phyloP scores from a whole-genome alignment of 2,329 filamentous ascomycete genomes.

The Colletotrichum aenigma region DNA sequence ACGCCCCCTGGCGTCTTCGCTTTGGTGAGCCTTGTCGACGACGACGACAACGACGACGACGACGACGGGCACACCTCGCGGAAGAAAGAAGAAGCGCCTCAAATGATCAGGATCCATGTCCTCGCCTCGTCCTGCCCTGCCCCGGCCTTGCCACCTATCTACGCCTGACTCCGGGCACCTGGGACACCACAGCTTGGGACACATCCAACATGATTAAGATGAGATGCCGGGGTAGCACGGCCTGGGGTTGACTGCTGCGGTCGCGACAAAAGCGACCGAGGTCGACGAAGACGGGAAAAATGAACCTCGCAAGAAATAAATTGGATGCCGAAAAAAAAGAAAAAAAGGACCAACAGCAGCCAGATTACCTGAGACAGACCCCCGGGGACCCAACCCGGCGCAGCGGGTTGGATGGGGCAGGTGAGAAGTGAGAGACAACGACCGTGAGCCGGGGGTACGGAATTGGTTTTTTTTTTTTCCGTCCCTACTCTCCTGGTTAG shows the following conservation, averaged over 20 bases:
- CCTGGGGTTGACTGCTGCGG: not conserved
- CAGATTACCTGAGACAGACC: not conserved
- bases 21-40: not conserved
- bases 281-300: not conserved
- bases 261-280: constrained; percentile 14
- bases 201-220: constrained; percentile 1
- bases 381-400: not conserved
- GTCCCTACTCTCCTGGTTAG: not conserved
- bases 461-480: not conserved
- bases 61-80: not conserved
- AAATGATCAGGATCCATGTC: constrained; percentile 12
- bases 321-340: not conserved
- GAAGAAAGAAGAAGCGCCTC: constrained; percentile 4
- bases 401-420: constrained; percentile 4
- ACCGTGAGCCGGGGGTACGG: not conserved
- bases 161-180: constrained; percentile 11
- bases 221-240: not conserved
- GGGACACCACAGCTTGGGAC: not conserved
- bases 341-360: not conserved
- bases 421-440: not conserved
- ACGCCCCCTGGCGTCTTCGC: not conserved
- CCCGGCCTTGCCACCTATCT: not conserved
- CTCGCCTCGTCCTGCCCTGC: constrained; percentile 3
- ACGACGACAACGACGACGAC: not conserved
- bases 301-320: not conserved